Evolutionary conservation across 371 early-diverging fungal species (phyloP).

Genomic region (Batkoa obscura): DNA sequence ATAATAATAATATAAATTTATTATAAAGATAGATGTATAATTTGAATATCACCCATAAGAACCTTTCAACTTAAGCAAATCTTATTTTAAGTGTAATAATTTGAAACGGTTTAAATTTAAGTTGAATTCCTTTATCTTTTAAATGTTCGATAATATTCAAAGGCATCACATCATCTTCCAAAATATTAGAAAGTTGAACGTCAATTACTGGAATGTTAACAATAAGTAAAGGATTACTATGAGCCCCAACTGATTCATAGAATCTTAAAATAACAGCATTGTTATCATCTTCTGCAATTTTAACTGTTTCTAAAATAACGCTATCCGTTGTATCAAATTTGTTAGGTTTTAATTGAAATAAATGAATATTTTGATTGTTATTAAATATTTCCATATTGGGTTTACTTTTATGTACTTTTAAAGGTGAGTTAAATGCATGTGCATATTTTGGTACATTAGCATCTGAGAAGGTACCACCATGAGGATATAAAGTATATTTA

Average conservation of each 20-base stretch:
- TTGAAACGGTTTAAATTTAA: slow-evolving; percentile 3
- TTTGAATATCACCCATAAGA: too few relatives aligned
- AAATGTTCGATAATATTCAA: not conserved
- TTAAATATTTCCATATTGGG: not conserved
- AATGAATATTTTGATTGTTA: too few relatives aligned
- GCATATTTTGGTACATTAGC: slow-evolving; percentile 67
- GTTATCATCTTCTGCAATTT: slow-evolving; percentile 60
- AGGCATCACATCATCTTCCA: not conserved
- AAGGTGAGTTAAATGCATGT: slow-evolving; percentile 71
- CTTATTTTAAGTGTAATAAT: slow-evolving; percentile 5
- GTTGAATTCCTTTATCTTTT: too few relatives aligned
- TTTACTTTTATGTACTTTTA: slow-evolving; percentile 7
- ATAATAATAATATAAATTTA: too few relatives aligned
- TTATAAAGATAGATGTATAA: too few relatives aligned
- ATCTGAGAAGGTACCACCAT: slow-evolving; percentile 50
- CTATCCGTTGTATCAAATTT: slow-evolving; percentile 39
- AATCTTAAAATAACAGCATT: slow-evolving; percentile 46
- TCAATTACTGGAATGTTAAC: not conserved
- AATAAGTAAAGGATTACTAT: slow-evolving; percentile 27
- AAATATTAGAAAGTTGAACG: not conserved
- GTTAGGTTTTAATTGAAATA: too few relatives aligned
- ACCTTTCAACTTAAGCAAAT: too few relatives aligned
- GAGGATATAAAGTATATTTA: slow-evolving; percentile 80
- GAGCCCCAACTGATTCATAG: slow-evolving; percentile 87
- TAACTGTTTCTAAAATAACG: slow-evolving; percentile 73